Evolutionary conservation across 768 basidiomycete species (phyloP).

Genomic region (Pleurotus eryngii): DNA sequence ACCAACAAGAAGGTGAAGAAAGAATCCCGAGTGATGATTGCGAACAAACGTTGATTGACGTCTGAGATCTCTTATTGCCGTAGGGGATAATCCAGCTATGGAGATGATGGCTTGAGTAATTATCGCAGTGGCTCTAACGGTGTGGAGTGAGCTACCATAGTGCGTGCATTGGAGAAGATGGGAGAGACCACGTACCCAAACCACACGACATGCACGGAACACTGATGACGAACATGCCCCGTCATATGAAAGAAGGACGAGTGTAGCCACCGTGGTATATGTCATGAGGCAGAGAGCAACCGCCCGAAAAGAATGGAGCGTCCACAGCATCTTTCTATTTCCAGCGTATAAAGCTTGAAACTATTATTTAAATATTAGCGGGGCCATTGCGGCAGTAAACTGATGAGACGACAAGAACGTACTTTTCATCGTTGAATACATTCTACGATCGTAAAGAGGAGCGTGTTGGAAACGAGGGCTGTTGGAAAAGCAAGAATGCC

Average conservation of each 20-base stretch:
- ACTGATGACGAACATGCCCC: background rate
- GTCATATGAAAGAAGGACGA: conserved; percentile 1
- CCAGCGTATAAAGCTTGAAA: conserved; percentile 2
- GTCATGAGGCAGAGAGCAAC: background rate
- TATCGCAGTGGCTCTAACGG: background rate
- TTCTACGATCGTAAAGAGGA: conserved; percentile 1
- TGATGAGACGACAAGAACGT: background rate
- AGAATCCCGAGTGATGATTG: conserved; percentile 4
- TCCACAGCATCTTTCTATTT: background rate
- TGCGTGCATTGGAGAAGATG: background rate
- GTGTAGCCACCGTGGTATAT: background rate
- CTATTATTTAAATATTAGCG: background rate
- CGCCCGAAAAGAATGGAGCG: background rate
- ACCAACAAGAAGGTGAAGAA: background rate
- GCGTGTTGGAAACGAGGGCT: background rate
- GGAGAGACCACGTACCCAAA: background rate
- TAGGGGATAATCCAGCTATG: background rate
- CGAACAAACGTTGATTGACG: background rate
- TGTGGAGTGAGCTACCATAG: background rate
- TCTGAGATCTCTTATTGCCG: background rate
- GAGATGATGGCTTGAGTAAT: conserved; percentile 1
- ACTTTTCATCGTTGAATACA: conserved; percentile 4
- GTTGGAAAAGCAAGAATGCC: conserved; percentile 5
- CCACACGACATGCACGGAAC: conserved; percentile 3
- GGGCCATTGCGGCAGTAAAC: background rate